Evolutionary conservation across 2,329 filamentous ascomycete genomes (phyloP).

Genomic region (Paecilomyces sp.): DNA sequence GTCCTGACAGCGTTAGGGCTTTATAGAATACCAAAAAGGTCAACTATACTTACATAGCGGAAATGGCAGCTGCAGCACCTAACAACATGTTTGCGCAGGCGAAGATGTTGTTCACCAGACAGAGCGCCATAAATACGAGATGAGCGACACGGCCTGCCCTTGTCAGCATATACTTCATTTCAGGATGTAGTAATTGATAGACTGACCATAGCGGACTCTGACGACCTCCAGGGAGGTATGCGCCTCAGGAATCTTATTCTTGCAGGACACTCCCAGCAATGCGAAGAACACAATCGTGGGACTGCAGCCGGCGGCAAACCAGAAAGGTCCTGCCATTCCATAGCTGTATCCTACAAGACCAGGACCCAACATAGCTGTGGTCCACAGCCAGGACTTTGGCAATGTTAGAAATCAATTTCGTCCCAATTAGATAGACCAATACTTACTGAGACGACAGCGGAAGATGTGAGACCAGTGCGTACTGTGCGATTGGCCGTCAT

Average conservation of each 20-base stretch:
- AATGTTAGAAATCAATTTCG: background rate
- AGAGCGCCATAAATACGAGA: slow-evolving; percentile 46
- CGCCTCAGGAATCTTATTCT: slow-evolving; percentile 46
- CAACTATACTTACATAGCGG: slow-evolving; percentile 21
- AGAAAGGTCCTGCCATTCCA: slow-evolving; percentile 50
- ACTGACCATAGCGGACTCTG: slow-evolving; percentile 42
- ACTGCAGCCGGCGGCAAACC: slow-evolving; percentile 51
- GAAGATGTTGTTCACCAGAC: slow-evolving; percentile 49
- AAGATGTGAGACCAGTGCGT: slow-evolving; percentile 45
- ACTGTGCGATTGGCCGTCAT: slow-evolving; percentile 49
- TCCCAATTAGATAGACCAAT: background rate
- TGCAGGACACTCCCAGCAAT: slow-evolving; percentile 45
- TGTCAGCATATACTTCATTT: slow-evolving; percentile 2
- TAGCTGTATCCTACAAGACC: slow-evolving; percentile 48
- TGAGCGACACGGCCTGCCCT: slow-evolving; percentile 33
- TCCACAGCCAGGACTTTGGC: slow-evolving; percentile 45
- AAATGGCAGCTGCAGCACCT: slow-evolving; percentile 37
- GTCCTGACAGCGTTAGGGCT: slow-evolving; percentile 24
- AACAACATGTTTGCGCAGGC: slow-evolving; percentile 49
- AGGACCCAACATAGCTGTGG: slow-evolving; percentile 46
- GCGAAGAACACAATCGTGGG: slow-evolving; percentile 53
- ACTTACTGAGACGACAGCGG: slow-evolving; percentile 44
- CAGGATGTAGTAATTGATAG: background rate
- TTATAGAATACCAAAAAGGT: background rate
- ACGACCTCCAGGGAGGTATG: slow-evolving; percentile 50